A percentile compares a stretch with the other conserved stretches of the same genome.
Conservation (phyloP, 140 eudicot species). For the Senecio squalidus region DNA sequence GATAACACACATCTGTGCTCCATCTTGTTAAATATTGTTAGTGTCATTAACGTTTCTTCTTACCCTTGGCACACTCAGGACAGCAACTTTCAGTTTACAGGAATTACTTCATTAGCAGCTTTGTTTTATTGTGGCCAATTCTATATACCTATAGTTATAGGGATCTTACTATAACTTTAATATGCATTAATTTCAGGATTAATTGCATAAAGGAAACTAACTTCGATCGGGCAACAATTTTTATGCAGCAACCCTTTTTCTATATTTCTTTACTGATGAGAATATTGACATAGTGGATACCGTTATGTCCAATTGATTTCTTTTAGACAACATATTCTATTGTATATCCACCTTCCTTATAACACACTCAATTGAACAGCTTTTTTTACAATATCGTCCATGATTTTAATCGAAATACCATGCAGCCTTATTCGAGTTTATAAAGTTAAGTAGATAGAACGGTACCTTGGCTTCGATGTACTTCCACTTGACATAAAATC, state of each 20-base stretch:
- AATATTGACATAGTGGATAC: neutral
- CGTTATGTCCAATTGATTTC: neutral
- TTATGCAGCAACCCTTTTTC: neutral
- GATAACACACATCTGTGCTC: neutral
- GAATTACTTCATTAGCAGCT: neutral
- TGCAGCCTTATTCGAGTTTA: too few relatives aligned
- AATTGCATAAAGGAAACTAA: too few relatives aligned
- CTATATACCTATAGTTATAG: neutral
- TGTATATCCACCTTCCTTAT: too few relatives aligned
- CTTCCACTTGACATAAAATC: slow-evolving; percentile 84
- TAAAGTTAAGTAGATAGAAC: neutral
- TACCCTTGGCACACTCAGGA: neutral
- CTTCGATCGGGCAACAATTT: too few relatives aligned
- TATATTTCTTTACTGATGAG: too few relatives aligned
- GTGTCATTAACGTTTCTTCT: neutral
- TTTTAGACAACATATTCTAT: neutral
- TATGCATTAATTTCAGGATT: neutral
- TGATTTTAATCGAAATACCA: too few relatives aligned
- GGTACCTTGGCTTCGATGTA: slow-evolving; percentile 88
- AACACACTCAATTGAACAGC: too few relatives aligned
- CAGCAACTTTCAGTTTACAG: neutral
- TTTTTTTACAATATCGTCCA: too few relatives aligned
- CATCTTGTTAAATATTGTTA: neutral
- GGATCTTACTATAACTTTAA: neutral
- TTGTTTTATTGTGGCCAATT: neutral